Percentiles rank a stretch among this genome's conserved stretches.
Conservation (phyloP, 441 rosid species). For the Populus trichocarpa region DNA sequence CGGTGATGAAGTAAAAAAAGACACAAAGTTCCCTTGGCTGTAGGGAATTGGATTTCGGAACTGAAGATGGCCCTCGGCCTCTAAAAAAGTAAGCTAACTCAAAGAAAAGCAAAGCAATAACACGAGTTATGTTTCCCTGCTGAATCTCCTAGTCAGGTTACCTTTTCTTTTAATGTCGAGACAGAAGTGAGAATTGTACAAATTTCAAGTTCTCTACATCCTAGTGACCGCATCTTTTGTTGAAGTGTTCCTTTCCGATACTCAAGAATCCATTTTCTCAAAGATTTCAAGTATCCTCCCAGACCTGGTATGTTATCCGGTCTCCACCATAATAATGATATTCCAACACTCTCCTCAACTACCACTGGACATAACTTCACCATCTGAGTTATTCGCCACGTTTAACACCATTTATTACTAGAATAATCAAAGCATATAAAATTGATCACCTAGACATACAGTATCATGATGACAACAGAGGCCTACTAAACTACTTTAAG, state of each 20-base stretch:
- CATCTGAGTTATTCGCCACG: slow-evolving; percentile 3
- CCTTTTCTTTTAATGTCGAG: slow-evolving; percentile 1
- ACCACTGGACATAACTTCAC: slow-evolving; percentile 16
- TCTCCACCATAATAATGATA: slow-evolving; percentile 12
- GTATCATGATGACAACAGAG: not conserved
- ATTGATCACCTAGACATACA: not conserved
- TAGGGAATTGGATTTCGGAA: slow-evolving; percentile 24
- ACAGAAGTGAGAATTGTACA: not conserved
- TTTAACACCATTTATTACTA: not conserved
- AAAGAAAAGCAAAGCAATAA: not conserved
- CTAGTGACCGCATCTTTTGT: too few species aligned
- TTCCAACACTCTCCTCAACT: slow-evolving; percentile 14
- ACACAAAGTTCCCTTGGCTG: slow-evolving; percentile 16
- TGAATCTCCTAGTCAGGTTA: not conserved
- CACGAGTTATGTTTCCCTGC: too few species aligned
- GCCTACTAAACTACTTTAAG: not conserved
- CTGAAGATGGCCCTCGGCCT: slow-evolving; percentile 12
- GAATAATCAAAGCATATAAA: too few species aligned
- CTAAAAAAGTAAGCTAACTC: slow-evolving; percentile 12
- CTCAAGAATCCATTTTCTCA: too few species aligned
- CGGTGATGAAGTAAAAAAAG: too few species aligned
- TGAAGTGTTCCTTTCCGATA: too few species aligned
- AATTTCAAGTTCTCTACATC: too few species aligned
- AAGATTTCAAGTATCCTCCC: not conserved
- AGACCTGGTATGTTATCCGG: not conserved